Evolutionary conservation across 169 alveolate species (phyloP), one percentile per base, ranked within the genome.

Genomic region (Cryptosporidium andersoni): DNA sequence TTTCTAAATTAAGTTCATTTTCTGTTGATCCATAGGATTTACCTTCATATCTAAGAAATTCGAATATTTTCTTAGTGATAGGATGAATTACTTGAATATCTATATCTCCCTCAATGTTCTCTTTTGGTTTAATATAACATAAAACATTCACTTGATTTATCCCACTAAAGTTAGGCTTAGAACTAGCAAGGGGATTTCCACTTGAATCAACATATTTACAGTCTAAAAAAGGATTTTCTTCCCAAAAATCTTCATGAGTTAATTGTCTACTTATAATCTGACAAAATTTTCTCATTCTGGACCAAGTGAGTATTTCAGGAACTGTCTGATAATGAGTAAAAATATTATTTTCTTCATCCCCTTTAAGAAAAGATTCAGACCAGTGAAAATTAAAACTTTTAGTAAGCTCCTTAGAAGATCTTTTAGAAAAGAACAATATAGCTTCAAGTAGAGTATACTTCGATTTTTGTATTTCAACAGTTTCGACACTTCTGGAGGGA

Each of bases 201-300:
- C 25, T 25, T 25, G 25, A 25, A 12, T 45, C 40, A n/a, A 52
- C 51, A 37, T 56, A 56, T 36, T 45, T 55, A 4, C 85, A 74
- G 1, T 53, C 51, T 58, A 74, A 74, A 58, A 74, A 74, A 16
- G 85, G 85, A 47, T 74, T 74, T 16, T 3, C 4, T 9, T 25
- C 63, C 16, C 49, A 9, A 6, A 58, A 66, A 3, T 45, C 63
- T 9, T 39, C 49, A 8, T 52, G 34, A 34, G 49, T 42, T 56
- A 74, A 25, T 74, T 74, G 64, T 39, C 25, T 34, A 14, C 45
- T 74, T 16, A 74, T 45, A 36, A 55, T 12, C 43, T 60, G 34
- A 74, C 85, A 74, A 43, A 74, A 74, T 25, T 43, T 47, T 48
- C 68, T 74, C 45, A 25, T 74, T 74, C 85, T 74, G 43, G 51